Evolutionary conservation across 192 early-diverging fungal genomes (phyloP), one percentile per base, ranked within the genome.

Genomic region (Coemansia sp.): DNA sequence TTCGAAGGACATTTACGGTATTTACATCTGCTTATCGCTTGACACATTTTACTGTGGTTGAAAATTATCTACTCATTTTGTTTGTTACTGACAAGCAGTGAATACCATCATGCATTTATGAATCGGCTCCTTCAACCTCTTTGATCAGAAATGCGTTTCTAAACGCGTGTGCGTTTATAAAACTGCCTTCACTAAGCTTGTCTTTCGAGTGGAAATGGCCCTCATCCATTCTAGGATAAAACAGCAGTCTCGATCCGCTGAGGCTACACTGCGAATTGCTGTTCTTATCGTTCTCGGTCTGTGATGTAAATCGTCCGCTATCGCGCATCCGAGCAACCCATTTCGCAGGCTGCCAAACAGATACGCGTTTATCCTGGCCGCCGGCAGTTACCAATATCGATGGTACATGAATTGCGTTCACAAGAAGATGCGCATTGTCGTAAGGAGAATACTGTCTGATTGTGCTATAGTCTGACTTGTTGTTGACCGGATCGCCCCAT

Each of bases 341-440:
- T 65, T 97, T 96, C n/a, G 91, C 63, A 1, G 92, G 90, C 60
- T 97, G 92, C 74, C 87, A 93, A 38, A 84, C 88, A 23, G 84
- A 79, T 3, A 97, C 95, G 0, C 95, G 75, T 56, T 87, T 85
- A 65, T 97, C 95, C 37, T 83, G 83, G 37, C 92, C 80, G 5
- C 93, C 93, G 25, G 83, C 90, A 2, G 86, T 86, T 14, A 92
- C 87, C 64, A 92, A 72, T 22, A 94, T 75, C 11, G 89, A 84
- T 10, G 90, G 89, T 9, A 30, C 23, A 6, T 22, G 25, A 17
- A 22, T 37, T 22, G 37, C 37, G 9, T 20, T 17, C 2, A 6
- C 25, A 23, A 59, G 33, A 7, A 40, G 11, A 1, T 23, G 59
- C 14, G 88, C 70, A 55, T 87, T 89, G 30, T 89, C 89, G 57